phyloP scores from a whole-genome alignment of 371 early-diverging fungal genomes.

The Lichtheimia corymbifera region DNA sequence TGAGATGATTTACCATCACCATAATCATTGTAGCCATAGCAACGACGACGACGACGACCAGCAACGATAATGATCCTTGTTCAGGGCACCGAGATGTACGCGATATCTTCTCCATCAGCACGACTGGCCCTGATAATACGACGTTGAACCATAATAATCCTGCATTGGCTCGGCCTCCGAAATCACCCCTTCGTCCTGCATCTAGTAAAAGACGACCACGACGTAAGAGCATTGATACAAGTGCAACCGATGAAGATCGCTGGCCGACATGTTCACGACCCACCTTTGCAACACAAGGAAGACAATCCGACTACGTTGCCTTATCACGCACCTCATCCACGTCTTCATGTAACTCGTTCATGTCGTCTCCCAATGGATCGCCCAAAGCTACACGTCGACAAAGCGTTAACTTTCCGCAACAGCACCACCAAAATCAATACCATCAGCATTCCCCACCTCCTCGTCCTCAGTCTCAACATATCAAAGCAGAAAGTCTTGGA shows the following conservation, averaged over 20 bases:
- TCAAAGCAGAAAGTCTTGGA: constrained; percentile 26
- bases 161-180: constrained; percentile 40
- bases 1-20: too few species aligned
- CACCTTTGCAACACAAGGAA: too few species aligned
- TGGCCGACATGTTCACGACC: too few species aligned
- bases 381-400: too few species aligned
- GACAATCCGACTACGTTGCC: neutral
- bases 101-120: constrained; percentile 24
- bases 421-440: neutral
- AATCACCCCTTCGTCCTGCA: constrained; percentile 37
- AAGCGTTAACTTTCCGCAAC: too few species aligned
- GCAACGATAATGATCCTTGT: too few species aligned
- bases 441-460: constrained; percentile 5
- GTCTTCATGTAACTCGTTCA: constrained; percentile 19
- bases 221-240: constrained; percentile 11
- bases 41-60: neutral
- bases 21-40: neutral
- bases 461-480: constrained; percentile 2
- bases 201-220: constrained; percentile 14
- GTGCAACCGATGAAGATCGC: too few species aligned
- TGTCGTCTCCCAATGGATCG: constrained; percentile 15
- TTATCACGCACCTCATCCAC: constrained; percentile 24
- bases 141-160: neutral
- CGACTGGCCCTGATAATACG: neutral
- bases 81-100: constrained; percentile 34